Base-by-base conservation (phyloP, 1,284 basidiomycete genomes). In the Apiotrichum laibachii region DNA sequence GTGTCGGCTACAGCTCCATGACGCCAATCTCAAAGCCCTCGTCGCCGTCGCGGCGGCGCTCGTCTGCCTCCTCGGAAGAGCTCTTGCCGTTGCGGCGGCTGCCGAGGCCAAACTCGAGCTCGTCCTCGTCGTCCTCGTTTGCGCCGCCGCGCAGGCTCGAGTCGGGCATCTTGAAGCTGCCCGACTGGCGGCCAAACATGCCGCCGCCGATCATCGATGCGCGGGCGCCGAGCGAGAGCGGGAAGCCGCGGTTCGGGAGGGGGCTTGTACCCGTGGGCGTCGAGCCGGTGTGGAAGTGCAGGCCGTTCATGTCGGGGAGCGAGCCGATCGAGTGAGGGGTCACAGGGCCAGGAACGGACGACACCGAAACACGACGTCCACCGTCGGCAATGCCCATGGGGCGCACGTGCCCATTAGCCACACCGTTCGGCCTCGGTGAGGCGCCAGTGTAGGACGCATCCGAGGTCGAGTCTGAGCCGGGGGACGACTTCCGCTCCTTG, bases 401-500 rank as follows among this genome's bases (percentile, higher is more conserved):
- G 11, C 54, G 53, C 16, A 56, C 47, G n/a, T 50, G 40, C 7
- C 49, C 42, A 52, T 56, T 62, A 12, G 18, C 33, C 6, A 26
- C 16, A 33, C 10, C 13, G 40, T 31, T 37, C 37, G 57, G 54
- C 35, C 56, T 46, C 13, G 61, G 58, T 26, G 63, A 64, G 12
- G 51, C 42, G 26, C 57, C 55, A 22, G 33, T 42, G 39, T 63
- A 64, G 2, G 65, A 61, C 35, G 69, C 70, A 31, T 71, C 73
- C 13, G 73, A 76, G 11, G 74, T 75, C 18, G 76, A 75, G 60
- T 76, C 74, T 15, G 68, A 70, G 9, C 66, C 72, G 19, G 72
- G 69, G 22, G 66, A 67, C 7, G 73, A 66, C 53, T 72, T 72
- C 49, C 72, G 66, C 15, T 63, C 65, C 63, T 71, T 70, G 43